phyloP scores from a whole-genome alignment of 2,329 filamentous ascomycete species.

The Penicillium expansum region DNA sequence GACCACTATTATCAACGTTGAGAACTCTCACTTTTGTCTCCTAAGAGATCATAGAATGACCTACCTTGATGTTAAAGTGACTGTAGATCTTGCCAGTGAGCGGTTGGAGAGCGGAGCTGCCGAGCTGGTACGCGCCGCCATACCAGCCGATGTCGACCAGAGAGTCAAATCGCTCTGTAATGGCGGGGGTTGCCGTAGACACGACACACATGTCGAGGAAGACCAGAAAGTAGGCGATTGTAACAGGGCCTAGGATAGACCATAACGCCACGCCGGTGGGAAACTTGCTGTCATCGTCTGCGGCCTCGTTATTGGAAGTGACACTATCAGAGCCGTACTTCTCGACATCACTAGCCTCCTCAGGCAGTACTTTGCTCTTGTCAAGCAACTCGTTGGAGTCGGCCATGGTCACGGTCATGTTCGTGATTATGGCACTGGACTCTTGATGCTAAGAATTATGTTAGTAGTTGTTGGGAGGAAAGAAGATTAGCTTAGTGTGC shows the following conservation, averaged over 20 bases:
- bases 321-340: neutral
- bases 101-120: conserved; percentile 13
- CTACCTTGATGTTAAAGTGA: neutral
- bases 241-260: neutral
- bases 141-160: conserved; percentile 33
- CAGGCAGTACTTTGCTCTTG: rapidly evolving
- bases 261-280: neutral
- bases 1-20: neutral
- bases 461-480: neutral
- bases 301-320: neutral
- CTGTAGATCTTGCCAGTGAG: conserved; percentile 17
- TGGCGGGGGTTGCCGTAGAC: neutral
- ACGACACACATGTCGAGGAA: neutral
- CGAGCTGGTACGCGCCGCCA: conserved; percentile 39
- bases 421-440: neutral
- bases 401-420: neutral
- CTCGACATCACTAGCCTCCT: neutral
- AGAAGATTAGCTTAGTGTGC: neutral
- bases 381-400: neutral
- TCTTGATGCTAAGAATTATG: neutral
- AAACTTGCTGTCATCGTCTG: neutral
- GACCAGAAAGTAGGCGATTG: neutral
- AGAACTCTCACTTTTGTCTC: neutral
- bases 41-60: neutral
- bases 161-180: neutral